Base-by-base conservation (phyloP, 1,284 basidiomycete genomes). In the Filobasidium uniguttulatum region DNA sequence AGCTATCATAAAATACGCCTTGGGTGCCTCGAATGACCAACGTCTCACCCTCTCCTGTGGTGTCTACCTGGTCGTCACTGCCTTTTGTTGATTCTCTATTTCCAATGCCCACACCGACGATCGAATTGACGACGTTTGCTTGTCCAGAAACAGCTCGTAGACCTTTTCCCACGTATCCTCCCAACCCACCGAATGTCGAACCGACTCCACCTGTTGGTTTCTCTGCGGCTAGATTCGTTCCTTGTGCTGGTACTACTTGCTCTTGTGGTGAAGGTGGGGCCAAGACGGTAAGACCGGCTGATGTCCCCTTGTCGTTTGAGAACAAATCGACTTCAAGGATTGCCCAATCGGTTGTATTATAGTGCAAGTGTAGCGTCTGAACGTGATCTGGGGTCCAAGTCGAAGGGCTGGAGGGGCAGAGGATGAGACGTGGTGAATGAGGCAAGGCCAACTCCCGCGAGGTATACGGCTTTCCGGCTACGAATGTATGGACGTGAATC, bases 401-500 rank as follows among this genome's bases (percentile, higher is more conserved):
- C 83, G 19, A 10, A 12, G 12, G 12, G 14, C 36, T 22, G 15
- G 36, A 30, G 9, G 54, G 63, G 36, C 68, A 61, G 54, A 70
- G 54, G 52, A 70, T 57, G 1, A 59, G 51, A 14, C 87, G 76
- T 14, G 90, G 83, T 5, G 87, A 88, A 63, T 96, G 91, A 2
- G 87, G 83, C 5, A 96, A 72, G 0, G 73, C 57, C 4, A 82
- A 71, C 75, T 94, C 88, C 85, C 88, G 52, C 22, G n/a, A 15
- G 14, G 22, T 30, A 31, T 19, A 34, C 14, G 82, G 75, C 58
- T 85, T 81, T 20, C 85, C 84, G 58, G 89, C 84, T 56, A 77
- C 81, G 87, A 89, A 94, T 3, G 78, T 75, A 62, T 89, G 90
- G 10, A 96, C 69, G 1, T 93, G 78, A 1, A 89, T 77, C 64